Evolutionary conservation across 106 monocot species (phyloP).

Genomic region (Acorus calamus): DNA sequence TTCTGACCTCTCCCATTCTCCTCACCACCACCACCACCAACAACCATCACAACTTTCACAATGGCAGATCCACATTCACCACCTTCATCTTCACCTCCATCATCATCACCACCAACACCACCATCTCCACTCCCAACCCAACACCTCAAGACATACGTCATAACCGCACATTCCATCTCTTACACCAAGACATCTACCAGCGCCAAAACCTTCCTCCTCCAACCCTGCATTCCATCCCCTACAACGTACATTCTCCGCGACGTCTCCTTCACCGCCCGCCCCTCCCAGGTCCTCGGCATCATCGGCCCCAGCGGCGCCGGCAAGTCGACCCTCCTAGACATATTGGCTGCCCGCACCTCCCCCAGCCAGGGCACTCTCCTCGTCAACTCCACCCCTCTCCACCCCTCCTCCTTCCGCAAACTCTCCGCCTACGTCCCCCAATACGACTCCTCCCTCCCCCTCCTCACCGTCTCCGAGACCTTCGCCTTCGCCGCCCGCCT

Average conservation of each 20-base stretch:
- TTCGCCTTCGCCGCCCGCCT: conserved; percentile 69
- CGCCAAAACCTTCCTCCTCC: background rate
- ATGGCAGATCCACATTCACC: background rate
- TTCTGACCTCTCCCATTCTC: no score
- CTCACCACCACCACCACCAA: no score
- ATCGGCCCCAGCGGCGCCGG: conserved; percentile 95
- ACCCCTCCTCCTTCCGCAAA: conserved; percentile 48
- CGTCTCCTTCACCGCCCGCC: conserved; percentile 63
- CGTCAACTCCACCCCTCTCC: conserved; percentile 63
- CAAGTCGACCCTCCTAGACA: conserved; percentile 89
- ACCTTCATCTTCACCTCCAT: background rate
- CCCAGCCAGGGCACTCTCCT: conserved; percentile 62
- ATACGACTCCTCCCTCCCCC: conserved; percentile 55
- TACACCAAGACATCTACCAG: conserved; percentile 22
- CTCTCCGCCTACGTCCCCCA: conserved; percentile 87
- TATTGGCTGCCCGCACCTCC: conserved; percentile 56
- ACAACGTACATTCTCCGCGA: conserved; percentile 52
- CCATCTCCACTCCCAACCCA: background rate
- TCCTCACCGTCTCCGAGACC: conserved; percentile 78
- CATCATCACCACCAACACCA: background rate
- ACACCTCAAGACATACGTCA: conserved; percentile 31
- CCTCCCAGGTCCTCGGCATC: conserved; percentile 65
- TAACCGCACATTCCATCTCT: conserved; percentile 61
- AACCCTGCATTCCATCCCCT: no score
- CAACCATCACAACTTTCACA: no score